Base-by-base conservation (phyloP, 148 eudicot genomes). In the Polygonum aviculare region DNA sequence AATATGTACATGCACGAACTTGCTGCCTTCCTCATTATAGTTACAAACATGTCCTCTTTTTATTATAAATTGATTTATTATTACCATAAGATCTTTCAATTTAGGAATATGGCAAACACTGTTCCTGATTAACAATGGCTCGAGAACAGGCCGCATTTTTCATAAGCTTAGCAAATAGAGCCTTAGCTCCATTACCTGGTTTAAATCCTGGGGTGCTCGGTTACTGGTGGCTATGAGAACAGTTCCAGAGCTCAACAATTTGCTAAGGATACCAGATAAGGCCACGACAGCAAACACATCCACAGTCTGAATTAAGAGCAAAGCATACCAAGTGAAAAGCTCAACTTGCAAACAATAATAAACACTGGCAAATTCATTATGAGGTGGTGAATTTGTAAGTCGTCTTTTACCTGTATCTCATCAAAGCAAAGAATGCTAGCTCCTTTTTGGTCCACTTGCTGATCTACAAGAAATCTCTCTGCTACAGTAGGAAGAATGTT, bases 271-370 rank as follows among this genome's bases (percentile, higher is more conserved):
- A 87, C 98, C 98, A 85, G 98, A 95, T 83, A 95, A 86, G 79
- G 98, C 97, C 87, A 95, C 90, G 84, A 95, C 86, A 83, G 98
- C 98, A 85, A 95, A 95, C 70, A 95, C 98, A 92, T 95, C 97
- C 86, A 95, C 98, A 82, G 98, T 89, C 98, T 95, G 95, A 77
- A 82, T 80, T 63, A 86, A 69, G 80, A 81, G 85, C 72, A 73
- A 86, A 82, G 45, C 77, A 75, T 77, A 67, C 44, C 12, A 79
- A 60, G 77, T 65, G 33, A 72, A 38, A 21, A 74, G 74, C 52
- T 26, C 38, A 62, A 62, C 69, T 60, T 60, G 12, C 69, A 60
- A 60, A 38, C 33, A 21, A 65, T 14, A 65, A 33, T 65, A 14
- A 65, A 15, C n/a, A 59, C 16, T 14, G 8, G n/a, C 12, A 35